Evolutionary conservation across 2,329 filamentous ascomycete genomes (phyloP), one percentile per base, ranked within the genome.

Genomic region (Penicillium psychrosexuale): DNA sequence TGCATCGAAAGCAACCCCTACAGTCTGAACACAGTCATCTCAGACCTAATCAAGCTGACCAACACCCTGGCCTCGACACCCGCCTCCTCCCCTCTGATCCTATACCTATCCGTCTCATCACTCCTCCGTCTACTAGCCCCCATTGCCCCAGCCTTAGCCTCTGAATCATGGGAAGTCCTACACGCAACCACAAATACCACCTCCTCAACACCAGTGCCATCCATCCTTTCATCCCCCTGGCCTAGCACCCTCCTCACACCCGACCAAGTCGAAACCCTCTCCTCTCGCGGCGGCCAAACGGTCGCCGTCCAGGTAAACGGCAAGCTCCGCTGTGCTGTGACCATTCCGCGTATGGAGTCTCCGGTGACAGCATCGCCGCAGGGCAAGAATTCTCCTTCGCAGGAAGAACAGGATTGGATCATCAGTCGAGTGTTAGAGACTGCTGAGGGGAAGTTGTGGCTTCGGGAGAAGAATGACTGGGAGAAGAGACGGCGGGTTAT

Each of bases 1-100:
- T 87, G 89, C 2, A 87, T 91, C 66, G 80, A 86, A 22, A 81
- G 83, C 47, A 83, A 85, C 54, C 85, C 91, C 1, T 89, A 91
- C 69, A 81, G 88, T 0, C 79, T 96, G 50, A 96, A 96, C 74
- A 95, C 90, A 0, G 81, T 90, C 8, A 82, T 96, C 17, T 94
- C 90, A 1, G 88, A 93, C 66, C 78, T 96, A 13, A 96, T 91
- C 81, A 84, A 83, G 39, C 79, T 96, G 15, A 92, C 90, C 4
- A 96, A 96, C 69, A 72, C 78, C 0, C 75, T 91, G 13, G 70
- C 80, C 31, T 80, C 80, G 3, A 74, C 79, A 13, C 60, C 71
- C 0, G 57, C 72, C 2, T 73, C 72, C 3, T 75, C 76, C 6
- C 75, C 78, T 36, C 63, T 68, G 3, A 47, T 72, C 5, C 61